Conservation (phyloP, 345 rosid genomes). For the Moricandia moricandioides region DNA sequence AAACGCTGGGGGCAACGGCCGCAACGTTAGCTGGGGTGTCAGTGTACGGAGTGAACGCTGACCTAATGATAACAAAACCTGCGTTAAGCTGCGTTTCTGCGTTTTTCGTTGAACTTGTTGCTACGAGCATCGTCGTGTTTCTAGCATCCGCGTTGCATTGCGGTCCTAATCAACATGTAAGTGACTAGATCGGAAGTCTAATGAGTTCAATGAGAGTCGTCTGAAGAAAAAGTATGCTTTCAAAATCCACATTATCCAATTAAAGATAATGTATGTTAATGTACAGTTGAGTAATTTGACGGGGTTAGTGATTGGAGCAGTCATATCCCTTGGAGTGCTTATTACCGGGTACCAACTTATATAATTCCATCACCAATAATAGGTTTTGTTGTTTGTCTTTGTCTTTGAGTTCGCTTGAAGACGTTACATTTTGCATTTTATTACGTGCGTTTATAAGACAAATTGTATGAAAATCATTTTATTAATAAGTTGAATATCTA, state of each 20-base stretch:
- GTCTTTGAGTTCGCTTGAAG: neutral
- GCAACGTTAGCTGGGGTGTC: constrained; percentile 59
- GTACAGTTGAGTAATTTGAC: constrained; percentile 58
- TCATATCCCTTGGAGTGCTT: constrained; percentile 74
- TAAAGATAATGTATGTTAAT: neutral
- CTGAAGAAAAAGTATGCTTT: neutral
- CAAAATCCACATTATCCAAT: neutral
- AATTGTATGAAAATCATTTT: too few relatives aligned
- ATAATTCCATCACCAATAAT: neutral
- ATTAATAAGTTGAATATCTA: too few relatives aligned
- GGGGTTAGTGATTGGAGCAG: constrained; percentile 65
- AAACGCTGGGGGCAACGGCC: constrained; percentile 54
- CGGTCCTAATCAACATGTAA: constrained; percentile 56
- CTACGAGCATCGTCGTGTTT: constrained; percentile 65
- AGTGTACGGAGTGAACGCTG: constrained; percentile 55
- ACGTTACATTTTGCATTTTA: too few relatives aligned
- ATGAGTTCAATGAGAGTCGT: neutral
- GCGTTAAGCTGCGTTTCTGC: constrained; percentile 53
- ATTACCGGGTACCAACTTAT: constrained; percentile 52
- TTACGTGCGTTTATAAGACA: too few relatives aligned
- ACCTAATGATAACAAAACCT: constrained; percentile 61
- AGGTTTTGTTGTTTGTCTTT: neutral
- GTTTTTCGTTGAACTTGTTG: constrained; percentile 75
- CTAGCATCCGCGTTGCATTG: constrained; percentile 54
- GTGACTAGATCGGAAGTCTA: neutral